These are phyloP conservation scores for Actinomortierella ambigua DNA, from an alignment of 371 early-diverging fungal species.

Conservation along the genomic window DNA sequence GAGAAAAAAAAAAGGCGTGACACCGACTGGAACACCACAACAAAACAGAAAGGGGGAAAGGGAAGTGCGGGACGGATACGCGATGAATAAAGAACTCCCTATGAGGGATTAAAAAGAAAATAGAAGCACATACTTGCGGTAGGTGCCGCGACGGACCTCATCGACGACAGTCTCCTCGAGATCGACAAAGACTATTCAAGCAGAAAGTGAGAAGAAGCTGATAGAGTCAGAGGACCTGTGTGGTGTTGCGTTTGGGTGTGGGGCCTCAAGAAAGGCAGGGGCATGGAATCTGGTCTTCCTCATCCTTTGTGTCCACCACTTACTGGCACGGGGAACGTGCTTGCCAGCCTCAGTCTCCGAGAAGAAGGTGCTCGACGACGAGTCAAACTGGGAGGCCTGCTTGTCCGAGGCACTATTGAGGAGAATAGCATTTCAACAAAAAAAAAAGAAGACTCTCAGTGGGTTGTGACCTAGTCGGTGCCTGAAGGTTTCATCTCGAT, in stretches of 20 bases:
- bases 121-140: conserved; percentile 58
- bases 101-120: background rate
- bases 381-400: conserved; percentile 75
- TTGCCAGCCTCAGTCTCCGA: conserved; percentile 97
- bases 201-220: background rate
- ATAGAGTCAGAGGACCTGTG: background rate
- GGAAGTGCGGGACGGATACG: too few species aligned
- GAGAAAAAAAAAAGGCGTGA: too few species aligned
- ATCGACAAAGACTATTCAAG: conserved; percentile 86
- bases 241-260: background rate
- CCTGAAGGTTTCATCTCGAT: conserved; percentile 5
- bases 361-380: conserved; percentile 94
- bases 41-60: too few species aligned
- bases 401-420: conserved; percentile 50
- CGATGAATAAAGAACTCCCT: background rate
- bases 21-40: too few species aligned
- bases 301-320: conserved; percentile 7
- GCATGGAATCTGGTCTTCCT: conserved; percentile 1
- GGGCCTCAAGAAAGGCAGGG: background rate
- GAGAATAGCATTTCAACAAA: too few species aligned
- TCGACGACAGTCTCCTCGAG: conserved; percentile 98
- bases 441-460: background rate
- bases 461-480: conserved; percentile 2
- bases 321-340: conserved; percentile 96
- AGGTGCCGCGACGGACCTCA: conserved; percentile 95